Evolutionary conservation across 2,329 filamentous ascomycete species (phyloP), one percentile per base, ranked within the genome.

Genomic region (Macrophomina tecta): DNA sequence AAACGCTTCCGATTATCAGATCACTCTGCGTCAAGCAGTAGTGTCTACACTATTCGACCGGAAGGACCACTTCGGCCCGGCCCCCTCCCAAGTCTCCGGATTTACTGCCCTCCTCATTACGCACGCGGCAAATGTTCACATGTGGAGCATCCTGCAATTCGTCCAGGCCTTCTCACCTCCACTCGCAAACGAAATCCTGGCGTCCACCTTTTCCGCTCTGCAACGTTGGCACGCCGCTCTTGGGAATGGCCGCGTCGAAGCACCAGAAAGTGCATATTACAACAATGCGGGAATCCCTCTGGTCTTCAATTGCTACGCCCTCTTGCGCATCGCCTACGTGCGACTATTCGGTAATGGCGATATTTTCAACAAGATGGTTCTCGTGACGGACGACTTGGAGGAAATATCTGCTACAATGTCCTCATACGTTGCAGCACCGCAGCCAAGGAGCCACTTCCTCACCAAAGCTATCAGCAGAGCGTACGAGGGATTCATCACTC

Each of bases 71-170:
- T 66, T 68, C 60, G 67, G 56, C 16, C 46, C 66, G 46, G 65
- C 45, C 67, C 60, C 69, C 16, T 18, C 56, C 7, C 56, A 46
- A 18, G 38, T 72, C 66, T 72, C 74, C 11, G 70, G 73, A 2
- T 74, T 77, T 52, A 73, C 75, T 5, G 72, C 73, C 52, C 73
- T 73, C 12, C 70, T 76, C n/a, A 69, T 77, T 23, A 77, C 76
- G 69, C 76, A 79, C 66, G 76, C 75, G 7, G 72, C 78, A 8
- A 76, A 74, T 49, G 72, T 77, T 36, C 73, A 79, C 62, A 74
- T 78, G 69, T 78, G 74, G 72, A 72, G 73, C 67, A 68, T 75
- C 8, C 71, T 76, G 16, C 74, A 79, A 63, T 74, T 72, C 28
- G 71, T 72, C 2, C 72, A 77, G 48, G 70, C 72, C n/a, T 73